Conservation (phyloP, 257 asterid species). For the Penstemon davidsonii region DNA sequence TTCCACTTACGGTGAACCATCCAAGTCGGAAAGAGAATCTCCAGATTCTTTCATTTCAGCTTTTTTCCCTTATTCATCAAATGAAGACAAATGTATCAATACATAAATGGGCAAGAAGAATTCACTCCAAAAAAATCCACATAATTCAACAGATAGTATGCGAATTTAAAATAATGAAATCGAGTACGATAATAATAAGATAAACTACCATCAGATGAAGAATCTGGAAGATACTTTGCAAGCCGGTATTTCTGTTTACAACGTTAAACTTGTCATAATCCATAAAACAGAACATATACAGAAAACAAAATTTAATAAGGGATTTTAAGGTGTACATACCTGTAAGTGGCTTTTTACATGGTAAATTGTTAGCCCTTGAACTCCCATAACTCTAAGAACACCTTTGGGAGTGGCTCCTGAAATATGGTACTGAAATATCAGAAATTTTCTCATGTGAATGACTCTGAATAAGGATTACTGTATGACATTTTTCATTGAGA, state of each 20-base stretch:
- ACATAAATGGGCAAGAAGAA: slow-evolving; percentile 15
- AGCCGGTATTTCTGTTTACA: slow-evolving; percentile 82
- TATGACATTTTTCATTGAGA: neutral
- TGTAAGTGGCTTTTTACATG: slow-evolving; percentile 98
- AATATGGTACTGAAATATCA: slow-evolving; percentile 27
- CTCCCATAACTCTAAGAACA: slow-evolving; percentile 98
- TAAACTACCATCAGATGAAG: slow-evolving; percentile 79
- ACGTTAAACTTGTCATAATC: slow-evolving; percentile 22
- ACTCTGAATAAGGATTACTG: neutral
- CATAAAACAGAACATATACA: slow-evolving; percentile 4
- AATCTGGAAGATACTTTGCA: slow-evolving; percentile 96
- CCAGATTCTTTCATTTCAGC: slow-evolving; percentile 79
- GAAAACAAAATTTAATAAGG: slow-evolving; percentile 19
- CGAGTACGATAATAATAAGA: slow-evolving; percentile 20
- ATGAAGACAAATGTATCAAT: slow-evolving; percentile 26
- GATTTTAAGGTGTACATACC: slow-evolving; percentile 41
- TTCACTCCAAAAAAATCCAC: neutral
- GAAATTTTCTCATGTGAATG: neutral
- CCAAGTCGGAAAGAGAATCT: slow-evolving; percentile 68
- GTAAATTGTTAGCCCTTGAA: slow-evolving; percentile 91
- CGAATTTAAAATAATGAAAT: neutral
- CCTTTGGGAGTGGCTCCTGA: slow-evolving; percentile 99
- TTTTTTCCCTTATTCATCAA: slow-evolving; percentile 49
- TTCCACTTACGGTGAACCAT: slow-evolving; percentile 81
- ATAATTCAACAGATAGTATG: neutral